These are phyloP conservation scores for Volvox africanus DNA, from an alignment of 139 green algal genomes.

Conservation along the genomic window DNA sequence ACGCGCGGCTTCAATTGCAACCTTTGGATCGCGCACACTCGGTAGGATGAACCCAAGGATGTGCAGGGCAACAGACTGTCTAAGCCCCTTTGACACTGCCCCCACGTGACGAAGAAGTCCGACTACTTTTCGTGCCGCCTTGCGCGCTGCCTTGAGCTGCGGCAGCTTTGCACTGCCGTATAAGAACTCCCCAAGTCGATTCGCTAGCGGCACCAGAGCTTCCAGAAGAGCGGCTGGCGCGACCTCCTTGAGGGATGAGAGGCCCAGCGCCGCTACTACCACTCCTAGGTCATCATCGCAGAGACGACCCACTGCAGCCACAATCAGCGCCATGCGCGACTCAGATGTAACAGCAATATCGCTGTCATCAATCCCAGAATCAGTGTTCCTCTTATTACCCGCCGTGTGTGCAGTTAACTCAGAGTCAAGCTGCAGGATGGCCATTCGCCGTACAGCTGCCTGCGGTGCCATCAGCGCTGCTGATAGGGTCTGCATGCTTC, in stretches of 20 bases:
- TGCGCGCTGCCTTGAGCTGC: constrained; percentile 39
- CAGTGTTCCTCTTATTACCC: background rate
- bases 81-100: background rate
- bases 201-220: constrained; percentile 56
- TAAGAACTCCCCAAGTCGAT: constrained; percentile 19
- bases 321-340: background rate
- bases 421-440: constrained; percentile 59
- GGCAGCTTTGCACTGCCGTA: constrained; percentile 25
- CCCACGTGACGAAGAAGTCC: constrained; percentile 20
- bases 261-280: constrained; percentile 44
- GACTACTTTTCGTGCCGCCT: constrained; percentile 49
- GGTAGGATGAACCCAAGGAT: constrained; percentile 43
- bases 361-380: background rate
- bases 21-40: background rate
- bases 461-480: constrained; percentile 57
- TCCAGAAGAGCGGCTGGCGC: constrained; percentile 55
- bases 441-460: constrained; percentile 66
- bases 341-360: background rate
- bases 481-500: constrained; percentile 56
- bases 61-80: constrained; percentile 6
- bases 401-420: background rate
- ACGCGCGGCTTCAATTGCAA: constrained; percentile 49
- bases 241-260: constrained; percentile 29
- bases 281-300: constrained; percentile 53
- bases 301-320: constrained; percentile 32